Conservation (phyloP, 23 red algal genomes). For the Chondrus crispus region DNA sequence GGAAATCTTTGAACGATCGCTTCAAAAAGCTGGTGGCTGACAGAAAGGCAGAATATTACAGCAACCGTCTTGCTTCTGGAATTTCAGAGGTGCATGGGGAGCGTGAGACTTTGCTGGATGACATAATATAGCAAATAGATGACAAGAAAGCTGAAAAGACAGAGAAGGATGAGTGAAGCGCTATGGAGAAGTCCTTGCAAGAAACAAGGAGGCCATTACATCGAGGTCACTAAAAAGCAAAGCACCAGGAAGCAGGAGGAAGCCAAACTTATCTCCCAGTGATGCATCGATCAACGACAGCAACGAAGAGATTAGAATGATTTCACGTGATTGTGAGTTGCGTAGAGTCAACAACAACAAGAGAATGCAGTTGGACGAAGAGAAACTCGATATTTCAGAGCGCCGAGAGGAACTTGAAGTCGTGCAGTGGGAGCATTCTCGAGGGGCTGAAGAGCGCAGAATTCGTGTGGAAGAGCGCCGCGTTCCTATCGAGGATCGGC, state of each 20-base stretch:
- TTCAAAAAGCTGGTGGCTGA: constrained; percentile 15
- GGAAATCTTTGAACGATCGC: constrained; percentile 6
- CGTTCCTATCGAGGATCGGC: too few relatives aligned
- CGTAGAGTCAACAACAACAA: not conserved
- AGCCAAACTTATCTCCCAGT: not conserved
- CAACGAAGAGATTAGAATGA: not conserved
- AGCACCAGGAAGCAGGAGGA: not conserved
- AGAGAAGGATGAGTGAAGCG: not conserved
- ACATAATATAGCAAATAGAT: not conserved
- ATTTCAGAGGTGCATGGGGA: not conserved
- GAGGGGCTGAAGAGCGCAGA: too few relatives aligned
- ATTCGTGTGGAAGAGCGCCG: too few relatives aligned
- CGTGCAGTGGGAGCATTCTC: too few relatives aligned
- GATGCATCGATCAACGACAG: not conserved
- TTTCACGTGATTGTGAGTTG: not conserved
- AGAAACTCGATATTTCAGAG: not conserved
- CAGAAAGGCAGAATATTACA: not conserved
- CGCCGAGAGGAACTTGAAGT: not conserved
- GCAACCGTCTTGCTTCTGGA: not conserved
- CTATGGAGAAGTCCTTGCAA: not conserved
- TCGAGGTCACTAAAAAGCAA: not conserved
- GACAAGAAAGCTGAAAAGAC: not conserved
- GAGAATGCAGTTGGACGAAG: not conserved
- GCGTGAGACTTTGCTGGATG: constrained; percentile 3
- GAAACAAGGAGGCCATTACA: not conserved